Base-by-base conservation (phyloP, 371 early-diverging fungal genomes). In the Mucor mucedo region DNA sequence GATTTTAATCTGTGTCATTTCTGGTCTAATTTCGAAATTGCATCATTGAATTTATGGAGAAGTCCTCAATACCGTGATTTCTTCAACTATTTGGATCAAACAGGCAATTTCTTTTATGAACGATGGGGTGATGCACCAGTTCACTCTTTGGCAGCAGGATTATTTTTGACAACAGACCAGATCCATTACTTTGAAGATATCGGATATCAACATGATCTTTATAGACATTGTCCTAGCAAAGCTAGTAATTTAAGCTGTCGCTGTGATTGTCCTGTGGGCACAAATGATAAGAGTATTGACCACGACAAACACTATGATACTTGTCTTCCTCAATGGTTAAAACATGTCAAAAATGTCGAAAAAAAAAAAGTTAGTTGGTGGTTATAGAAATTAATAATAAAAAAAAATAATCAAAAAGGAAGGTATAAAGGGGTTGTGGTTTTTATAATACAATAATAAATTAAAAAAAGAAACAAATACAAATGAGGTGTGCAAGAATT, bases 151-250 rank as follows among this genome's bases (percentile, higher is more conserved):
- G 97, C 93, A 0, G 94, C 91, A 1, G 92, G 91, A 0, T 69
- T 98, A 59, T 87, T 95, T 71, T 74, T 98, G 49, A 75, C 84
- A n/a, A 91, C 87, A 62, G 79, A 84, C 45, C 83, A 95, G 77
- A 84, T 97, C 33, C 96, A 96, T 66, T 97, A 92, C 75, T 98
- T 98, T 76, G 92, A 95, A 62, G 93, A 93, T 68, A 85, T 95
- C 62, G 95, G 93, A 5, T 94, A 94, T 72, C 83, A 88, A 42
- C 95, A 94, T 70, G 91, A 87, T 50, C 68, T 78, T 32, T 88
- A 90, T 65, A 80, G 81, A 39, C 91, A 91, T 61, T 95, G 95
- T 61, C 90, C 91, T 13, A 58, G 73, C 14, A 73, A 78, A 56
- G 68, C 69, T 33, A 78, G 75, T 45, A 66, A 68, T 14, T 57